These are phyloP conservation scores for Sporisorium graminicola DNA, from an alignment of 1,284 basidiomycete genomes.

Conservation along the genomic window DNA sequence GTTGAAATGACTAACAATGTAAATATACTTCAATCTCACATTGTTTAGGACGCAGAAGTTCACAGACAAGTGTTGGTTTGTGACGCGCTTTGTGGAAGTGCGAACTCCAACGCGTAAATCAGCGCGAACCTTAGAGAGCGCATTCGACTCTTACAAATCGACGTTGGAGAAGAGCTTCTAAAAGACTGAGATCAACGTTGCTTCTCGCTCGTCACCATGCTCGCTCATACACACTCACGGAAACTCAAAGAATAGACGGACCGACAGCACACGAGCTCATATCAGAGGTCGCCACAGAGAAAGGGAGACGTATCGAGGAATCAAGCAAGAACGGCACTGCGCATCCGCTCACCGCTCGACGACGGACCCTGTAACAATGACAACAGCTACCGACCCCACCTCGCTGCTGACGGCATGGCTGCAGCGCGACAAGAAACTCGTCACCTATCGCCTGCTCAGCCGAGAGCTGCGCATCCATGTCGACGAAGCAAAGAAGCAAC, in stretches of 20 bases:
- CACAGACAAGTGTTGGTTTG: slow-evolving; percentile 26
- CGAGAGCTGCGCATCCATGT: slow-evolving; percentile 56
- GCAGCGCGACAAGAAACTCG: slow-evolving; percentile 55
- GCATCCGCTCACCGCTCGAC: not conserved
- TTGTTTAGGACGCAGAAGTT: not conserved
- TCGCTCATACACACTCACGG: not conserved
- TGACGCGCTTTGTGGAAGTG: slow-evolving; percentile 12
- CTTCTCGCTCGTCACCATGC: not conserved
- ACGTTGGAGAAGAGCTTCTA: not conserved
- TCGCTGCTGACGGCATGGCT: slow-evolving; percentile 51
- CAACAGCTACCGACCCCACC: slow-evolving; percentile 25
- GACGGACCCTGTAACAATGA: slow-evolving; percentile 14
- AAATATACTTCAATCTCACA: slow-evolving; percentile 11
- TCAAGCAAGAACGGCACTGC: not conserved
- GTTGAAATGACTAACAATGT: too few species aligned
- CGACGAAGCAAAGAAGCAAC: slow-evolving; percentile 46
- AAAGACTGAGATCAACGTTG: not conserved
- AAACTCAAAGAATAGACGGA: not conserved
- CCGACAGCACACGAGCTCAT: too few species aligned
- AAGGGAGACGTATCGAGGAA: too few species aligned
- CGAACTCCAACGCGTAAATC: slow-evolving; percentile 31
- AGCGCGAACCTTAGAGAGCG: not conserved
- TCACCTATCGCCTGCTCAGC: slow-evolving; percentile 60
- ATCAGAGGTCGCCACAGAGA: too few species aligned
- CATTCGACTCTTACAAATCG: too few species aligned